Evolutionary conservation across 495 filamentous ascomycete species (phyloP).

Genomic region (Aspergillus cristatus): DNA sequence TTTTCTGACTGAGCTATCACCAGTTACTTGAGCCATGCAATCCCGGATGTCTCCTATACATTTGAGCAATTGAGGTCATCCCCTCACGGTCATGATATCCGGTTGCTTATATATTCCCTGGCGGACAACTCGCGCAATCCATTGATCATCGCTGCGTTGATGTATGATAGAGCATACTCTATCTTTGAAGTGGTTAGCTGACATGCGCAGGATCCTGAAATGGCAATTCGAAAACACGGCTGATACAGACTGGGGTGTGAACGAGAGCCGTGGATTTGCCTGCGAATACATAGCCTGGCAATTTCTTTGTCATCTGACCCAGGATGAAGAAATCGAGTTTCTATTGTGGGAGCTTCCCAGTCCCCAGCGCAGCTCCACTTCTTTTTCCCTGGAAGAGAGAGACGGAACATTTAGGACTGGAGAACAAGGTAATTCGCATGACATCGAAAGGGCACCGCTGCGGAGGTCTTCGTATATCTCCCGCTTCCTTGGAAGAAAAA

Average conservation of each 20-base stretch:
- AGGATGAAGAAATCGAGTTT: constrained; percentile 73
- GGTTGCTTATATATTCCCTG: constrained; percentile 56
- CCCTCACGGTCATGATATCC: constrained; percentile 52
- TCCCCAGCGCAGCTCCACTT: constrained; percentile 10
- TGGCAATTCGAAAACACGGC: constrained; percentile 57
- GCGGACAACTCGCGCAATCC: constrained; percentile 58
- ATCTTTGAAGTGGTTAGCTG: background rate
- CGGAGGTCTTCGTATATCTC: constrained; percentile 17
- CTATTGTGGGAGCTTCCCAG: constrained; percentile 69
- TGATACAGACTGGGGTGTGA: constrained; percentile 60
- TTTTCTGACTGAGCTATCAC: background rate
- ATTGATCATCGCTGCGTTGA: constrained; percentile 64
- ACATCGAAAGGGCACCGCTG: constrained; percentile 23
- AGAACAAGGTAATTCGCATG: constrained; percentile 2
- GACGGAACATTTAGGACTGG: constrained; percentile 7
- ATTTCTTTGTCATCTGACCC: constrained; percentile 68
- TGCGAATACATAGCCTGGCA: constrained; percentile 93
- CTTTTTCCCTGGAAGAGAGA: constrained; percentile 19
- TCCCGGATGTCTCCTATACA: constrained; percentile 55
- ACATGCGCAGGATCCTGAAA: constrained; percentile 56
- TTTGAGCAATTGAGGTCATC: constrained; percentile 74
- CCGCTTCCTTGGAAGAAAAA: constrained; percentile 13
- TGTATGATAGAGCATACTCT: too few relatives aligned
- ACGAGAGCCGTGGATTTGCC: constrained; percentile 68
- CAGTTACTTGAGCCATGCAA: constrained; percentile 57